phyloP scores from a whole-genome alignment of 495 filamentous ascomycete genomes.

The Xylaria nigripes region DNA sequence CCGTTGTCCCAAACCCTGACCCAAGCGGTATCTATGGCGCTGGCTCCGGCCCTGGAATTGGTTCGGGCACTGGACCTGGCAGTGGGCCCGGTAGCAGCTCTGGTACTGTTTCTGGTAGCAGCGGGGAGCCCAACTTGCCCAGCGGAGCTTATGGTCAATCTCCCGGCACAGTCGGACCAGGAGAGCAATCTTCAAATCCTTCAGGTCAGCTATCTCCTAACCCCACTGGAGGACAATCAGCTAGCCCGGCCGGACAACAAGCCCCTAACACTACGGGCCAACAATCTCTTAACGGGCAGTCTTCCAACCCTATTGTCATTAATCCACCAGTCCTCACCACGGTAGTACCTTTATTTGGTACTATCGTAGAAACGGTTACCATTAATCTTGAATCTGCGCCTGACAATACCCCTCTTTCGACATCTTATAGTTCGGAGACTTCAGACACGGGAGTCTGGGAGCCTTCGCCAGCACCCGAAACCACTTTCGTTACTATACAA shows the following conservation, averaged over 20 bases:
- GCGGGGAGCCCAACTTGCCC: not conserved
- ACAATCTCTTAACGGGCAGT: not conserved
- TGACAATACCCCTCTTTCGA: not conserved
- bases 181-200: too few relatives aligned
- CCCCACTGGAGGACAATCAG: not conserved
- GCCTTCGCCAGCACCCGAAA: not conserved
- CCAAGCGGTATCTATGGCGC: constrained; percentile 3
- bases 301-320: not conserved
- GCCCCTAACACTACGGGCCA: not conserved
- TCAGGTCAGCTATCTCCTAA: not conserved
- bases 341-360: constrained; percentile 4
- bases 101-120: not conserved
- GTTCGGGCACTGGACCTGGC: not conserved
- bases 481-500: constrained; percentile 14
- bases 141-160: constrained; percentile 10
- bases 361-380: constrained; percentile 6
- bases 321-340: not conserved
- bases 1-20: not conserved
- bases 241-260: not conserved
- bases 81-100: not conserved
- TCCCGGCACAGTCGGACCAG: constrained; percentile 1
- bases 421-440: not conserved
- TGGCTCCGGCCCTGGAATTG: not conserved
- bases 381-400: not conserved
- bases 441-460: not conserved